Conservation (phyloP, 306 rosid species). For the Urtica urens region DNA sequence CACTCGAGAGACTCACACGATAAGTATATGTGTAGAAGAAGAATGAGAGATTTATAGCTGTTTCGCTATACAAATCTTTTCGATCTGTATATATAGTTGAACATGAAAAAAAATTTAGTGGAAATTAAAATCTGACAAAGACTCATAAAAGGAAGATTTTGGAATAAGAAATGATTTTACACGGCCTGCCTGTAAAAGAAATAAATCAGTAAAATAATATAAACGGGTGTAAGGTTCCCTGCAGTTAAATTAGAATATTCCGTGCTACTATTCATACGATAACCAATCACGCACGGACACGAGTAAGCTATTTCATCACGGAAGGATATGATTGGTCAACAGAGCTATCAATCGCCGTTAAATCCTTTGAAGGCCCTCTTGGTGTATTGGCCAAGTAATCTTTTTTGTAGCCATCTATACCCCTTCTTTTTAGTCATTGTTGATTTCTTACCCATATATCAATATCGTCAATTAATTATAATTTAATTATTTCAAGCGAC, state of each 20-base stretch:
- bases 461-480: too few relatives aligned
- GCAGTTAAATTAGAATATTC: slow-evolving; percentile 19
- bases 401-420: too few relatives aligned
- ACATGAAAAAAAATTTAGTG: not conserved
- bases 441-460: too few relatives aligned
- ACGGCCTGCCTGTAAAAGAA: not conserved
- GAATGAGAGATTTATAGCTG: not conserved
- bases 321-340: not conserved
- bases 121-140: not conserved
- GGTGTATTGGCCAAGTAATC: too few relatives aligned
- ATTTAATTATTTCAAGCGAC: too few relatives aligned
- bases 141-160: not conserved
- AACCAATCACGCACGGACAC: slow-evolving; percentile 4
- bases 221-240: slow-evolving; percentile 3
- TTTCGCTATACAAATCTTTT: not conserved
- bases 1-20: not conserved
- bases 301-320: not conserved
- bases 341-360: not conserved
- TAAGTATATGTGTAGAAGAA: slow-evolving; percentile 1
- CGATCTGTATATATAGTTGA: not conserved
- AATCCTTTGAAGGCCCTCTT: too few relatives aligned
- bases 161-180: not conserved
- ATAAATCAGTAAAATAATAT: not conserved
- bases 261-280: slow-evolving; percentile 6
- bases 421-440: too few relatives aligned